These are phyloP conservation scores for Fusarium sarcochroum DNA, from an alignment of 2,329 filamentous ascomycete species.

Conservation along the genomic window DNA sequence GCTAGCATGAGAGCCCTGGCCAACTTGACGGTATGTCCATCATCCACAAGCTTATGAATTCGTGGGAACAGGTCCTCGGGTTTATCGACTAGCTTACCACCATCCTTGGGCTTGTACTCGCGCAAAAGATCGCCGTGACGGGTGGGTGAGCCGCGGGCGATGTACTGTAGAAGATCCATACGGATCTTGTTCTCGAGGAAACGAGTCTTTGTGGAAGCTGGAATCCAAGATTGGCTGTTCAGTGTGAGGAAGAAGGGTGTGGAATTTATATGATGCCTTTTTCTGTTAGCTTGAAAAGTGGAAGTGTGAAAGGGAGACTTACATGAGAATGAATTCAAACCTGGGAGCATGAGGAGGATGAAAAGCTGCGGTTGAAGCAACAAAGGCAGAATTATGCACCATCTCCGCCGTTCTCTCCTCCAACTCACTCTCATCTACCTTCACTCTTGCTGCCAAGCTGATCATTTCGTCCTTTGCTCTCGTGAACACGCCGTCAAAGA, in stretches of 20 bases:
- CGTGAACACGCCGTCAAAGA: constrained; percentile 76
- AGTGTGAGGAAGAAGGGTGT: constrained; percentile 81
- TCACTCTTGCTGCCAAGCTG: constrained; percentile 70
- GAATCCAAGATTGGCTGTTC: constrained; percentile 72
- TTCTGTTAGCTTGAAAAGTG: constrained; percentile 5
- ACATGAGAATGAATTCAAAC: constrained; percentile 84
- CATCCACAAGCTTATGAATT: constrained; percentile 71
- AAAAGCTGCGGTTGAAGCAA: constrained; percentile 70
- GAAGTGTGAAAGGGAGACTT: constrained; percentile 41
- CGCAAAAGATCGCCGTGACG: constrained; percentile 72
- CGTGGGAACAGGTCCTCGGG: constrained; percentile 63
- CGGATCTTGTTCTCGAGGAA: constrained; percentile 88
- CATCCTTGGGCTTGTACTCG: constrained; percentile 68
- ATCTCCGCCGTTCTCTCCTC: constrained; percentile 71
- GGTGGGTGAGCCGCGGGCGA: constrained; percentile 74
- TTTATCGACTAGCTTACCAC: constrained; percentile 61
- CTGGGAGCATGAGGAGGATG: constrained; percentile 75
- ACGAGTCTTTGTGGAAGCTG: constrained; percentile 71
- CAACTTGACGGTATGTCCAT: constrained; percentile 86
- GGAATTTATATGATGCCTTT: constrained; percentile 81
- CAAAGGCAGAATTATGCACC: constrained; percentile 72
- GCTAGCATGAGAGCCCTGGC: constrained; percentile 78
- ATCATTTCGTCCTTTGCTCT: constrained; percentile 76
- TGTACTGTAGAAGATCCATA: constrained; percentile 80
- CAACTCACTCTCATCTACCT: constrained; percentile 69